Base-by-base conservation (phyloP, 495 filamentous ascomycete genomes). In the Cercophora scortea region DNA sequence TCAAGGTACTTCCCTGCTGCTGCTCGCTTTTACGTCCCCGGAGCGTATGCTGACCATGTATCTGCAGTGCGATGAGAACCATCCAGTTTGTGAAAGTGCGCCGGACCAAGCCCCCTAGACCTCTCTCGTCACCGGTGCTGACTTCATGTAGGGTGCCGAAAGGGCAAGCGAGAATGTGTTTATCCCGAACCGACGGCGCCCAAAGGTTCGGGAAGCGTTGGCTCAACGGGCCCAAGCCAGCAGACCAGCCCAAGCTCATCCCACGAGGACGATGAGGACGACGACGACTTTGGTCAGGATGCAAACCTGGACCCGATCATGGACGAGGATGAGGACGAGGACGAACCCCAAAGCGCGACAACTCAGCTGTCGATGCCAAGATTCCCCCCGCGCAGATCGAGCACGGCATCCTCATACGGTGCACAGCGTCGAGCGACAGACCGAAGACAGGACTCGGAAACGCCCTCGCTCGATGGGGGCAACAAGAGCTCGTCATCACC, bases 161-260 rank as follows among this genome's bases (percentile, higher is more conserved):
- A 95, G 67, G 90, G 89, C 35, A 86, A 79, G 54, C 77, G 90
- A 64, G 88, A 90, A 35, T 96, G 90, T 61, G 72, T 82, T 47
- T 96, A 92, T 66, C 88, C 90, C 9, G 86, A 87, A 38, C 77
- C 82, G 16, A 63, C 79, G n/a, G 69, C 78, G 25, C 52, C 75
- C 32, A 77, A 81, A 64, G 57, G 67, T 4, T 68, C 72, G 17
- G 61, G 69, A 42, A 73, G 71, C 57, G 60, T 69, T 13, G 65
- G 69, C 42, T 67, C 73, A 55, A 70, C 73, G 62, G 49, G 75
- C 58, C 62, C 70, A 66, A 65, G 83, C 73, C 53, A 81, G 76
- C 69, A 71, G 42, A 55, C 61, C 43, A 77, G 73, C 49, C 74
- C 74, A 8, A 63, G 39, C 5, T 81, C 81, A 34, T 81, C 75